Percentiles rank a stretch among this genome's conserved stretches.
phyloP scores from a whole-genome alignment of 225 moss, liverwort and hornwort genomes.

The Physcomitrellopsis africana region DNA sequence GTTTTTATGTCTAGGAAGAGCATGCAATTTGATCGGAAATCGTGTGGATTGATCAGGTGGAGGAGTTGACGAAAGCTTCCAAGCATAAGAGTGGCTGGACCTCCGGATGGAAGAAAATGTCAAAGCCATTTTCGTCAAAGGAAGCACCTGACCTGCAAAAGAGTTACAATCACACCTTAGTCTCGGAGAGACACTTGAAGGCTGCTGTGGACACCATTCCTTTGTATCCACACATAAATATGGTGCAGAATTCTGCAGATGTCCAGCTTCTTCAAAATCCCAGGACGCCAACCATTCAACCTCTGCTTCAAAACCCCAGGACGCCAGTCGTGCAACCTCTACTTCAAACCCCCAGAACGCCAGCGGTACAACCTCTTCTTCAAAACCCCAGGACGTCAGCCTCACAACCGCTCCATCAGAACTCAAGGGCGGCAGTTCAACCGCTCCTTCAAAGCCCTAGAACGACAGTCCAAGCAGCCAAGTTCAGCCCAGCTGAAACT shows the following conservation, averaged over 20 bases:
- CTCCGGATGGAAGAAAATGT: constrained; percentile 46
- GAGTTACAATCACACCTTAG: neutral
- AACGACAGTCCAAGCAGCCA: neutral
- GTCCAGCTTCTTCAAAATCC: constrained; percentile 15
- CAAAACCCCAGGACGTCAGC: too few species aligned
- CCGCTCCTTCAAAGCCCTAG: too few species aligned
- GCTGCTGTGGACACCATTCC: constrained; percentile 15
- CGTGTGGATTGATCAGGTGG: constrained; percentile 21
- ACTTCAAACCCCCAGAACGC: too few species aligned
- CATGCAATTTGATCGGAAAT: neutral
- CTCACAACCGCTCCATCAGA: too few species aligned
- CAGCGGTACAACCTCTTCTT: too few species aligned
- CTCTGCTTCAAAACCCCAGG: too few species aligned
- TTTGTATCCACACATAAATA: constrained; percentile 21
- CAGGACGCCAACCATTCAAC: neutral
- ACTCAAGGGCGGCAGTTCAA: neutral
- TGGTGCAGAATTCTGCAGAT: constrained; percentile 28
- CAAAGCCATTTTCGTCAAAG: constrained; percentile 33
- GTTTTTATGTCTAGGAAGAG: neutral
- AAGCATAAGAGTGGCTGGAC: constrained; percentile 36
- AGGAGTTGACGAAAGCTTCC: constrained; percentile 38
- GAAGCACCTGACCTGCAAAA: constrained; percentile 25
- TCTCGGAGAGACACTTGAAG: constrained; percentile 29
- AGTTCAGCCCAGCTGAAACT: neutral
- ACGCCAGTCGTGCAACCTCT: too few species aligned